Evolutionary conservation across 2,329 filamentous ascomycete genomes (phyloP).

Genomic region (Ceratocystis harringtonii): DNA sequence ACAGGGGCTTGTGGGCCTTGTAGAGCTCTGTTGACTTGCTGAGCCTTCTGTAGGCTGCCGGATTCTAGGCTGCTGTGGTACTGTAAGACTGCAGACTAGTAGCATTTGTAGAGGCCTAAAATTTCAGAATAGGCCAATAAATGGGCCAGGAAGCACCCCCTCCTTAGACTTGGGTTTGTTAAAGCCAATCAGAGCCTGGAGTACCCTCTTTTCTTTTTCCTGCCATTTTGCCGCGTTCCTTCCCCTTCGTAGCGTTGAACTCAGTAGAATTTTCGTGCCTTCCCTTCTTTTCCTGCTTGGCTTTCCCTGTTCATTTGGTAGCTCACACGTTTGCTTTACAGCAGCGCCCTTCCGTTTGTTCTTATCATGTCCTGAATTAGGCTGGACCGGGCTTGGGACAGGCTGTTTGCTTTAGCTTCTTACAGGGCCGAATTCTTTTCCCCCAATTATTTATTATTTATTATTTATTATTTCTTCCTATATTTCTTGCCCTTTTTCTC

Average conservation of each 20-base stretch:
- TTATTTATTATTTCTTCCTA: constrained; percentile 1
- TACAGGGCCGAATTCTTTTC: not conserved
- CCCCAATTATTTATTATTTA: not conserved
- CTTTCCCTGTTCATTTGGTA: not conserved
- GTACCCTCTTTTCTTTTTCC: not conserved
- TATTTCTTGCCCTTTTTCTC: constrained; percentile 3
- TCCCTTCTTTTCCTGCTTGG: not conserved
- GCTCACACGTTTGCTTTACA: not conserved
- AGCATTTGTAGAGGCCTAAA: not conserved
- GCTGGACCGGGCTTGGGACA: not conserved
- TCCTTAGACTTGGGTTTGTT: not conserved
- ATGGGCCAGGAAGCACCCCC: not conserved
- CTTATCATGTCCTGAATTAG: not conserved
- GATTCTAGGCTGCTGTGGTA: not conserved
- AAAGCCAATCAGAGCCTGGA: not conserved
- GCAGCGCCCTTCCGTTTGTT: not conserved
- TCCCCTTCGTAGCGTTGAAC: not conserved
- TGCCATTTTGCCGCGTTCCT: constrained; percentile 2
- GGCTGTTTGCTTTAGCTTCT: not conserved
- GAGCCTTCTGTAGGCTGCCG: not conserved
- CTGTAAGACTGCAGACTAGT: not conserved
- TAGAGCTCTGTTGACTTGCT: not conserved
- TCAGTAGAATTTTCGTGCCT: not conserved
- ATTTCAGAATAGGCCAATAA: not conserved
- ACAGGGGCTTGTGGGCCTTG: not conserved